Conservation (phyloP, 2,329 filamentous ascomycete species). For the Pseudonectria buxi region DNA sequence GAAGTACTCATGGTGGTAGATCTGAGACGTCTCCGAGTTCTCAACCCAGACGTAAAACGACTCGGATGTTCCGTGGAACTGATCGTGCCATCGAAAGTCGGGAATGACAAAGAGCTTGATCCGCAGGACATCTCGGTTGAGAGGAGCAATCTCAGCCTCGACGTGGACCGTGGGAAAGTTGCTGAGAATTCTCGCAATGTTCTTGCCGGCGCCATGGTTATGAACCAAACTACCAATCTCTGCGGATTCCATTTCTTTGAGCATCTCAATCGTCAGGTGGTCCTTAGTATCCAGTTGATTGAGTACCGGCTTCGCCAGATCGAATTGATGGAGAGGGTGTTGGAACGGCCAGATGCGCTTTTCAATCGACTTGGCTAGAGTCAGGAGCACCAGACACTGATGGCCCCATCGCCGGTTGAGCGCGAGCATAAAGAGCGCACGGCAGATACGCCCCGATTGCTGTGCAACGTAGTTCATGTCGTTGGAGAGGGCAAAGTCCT, state of each 20-base stretch:
- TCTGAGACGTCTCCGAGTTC: constrained; percentile 94
- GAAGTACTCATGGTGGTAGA: constrained; percentile 97
- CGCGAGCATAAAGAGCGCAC: constrained; percentile 95
- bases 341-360: constrained; percentile 92
- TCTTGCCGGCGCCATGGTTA: constrained; percentile 79
- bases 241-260: constrained; percentile 87
- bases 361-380: constrained; percentile 93
- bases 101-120: constrained; percentile 81
- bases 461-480: constrained; percentile 94
- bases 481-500: constrained; percentile 89
- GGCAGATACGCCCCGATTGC: constrained; percentile 88
- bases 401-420: constrained; percentile 93
- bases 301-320: constrained; percentile 75
- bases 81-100: constrained; percentile 92
- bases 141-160: constrained; percentile 87
- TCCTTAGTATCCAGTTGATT: constrained; percentile 81
- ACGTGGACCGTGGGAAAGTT: constrained; percentile 90
- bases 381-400: constrained; percentile 85
- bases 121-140: constrained; percentile 91
- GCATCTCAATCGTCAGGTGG: constrained; percentile 65
- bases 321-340: constrained; percentile 92
- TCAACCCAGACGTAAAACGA: constrained; percentile 99
- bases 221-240: constrained; percentile 90
- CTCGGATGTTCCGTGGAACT: constrained; percentile 87
- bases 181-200: constrained; percentile 71